Conservation (phyloP, 176 grass and related monocot genomes). For the Pontederia crassipes region DNA sequence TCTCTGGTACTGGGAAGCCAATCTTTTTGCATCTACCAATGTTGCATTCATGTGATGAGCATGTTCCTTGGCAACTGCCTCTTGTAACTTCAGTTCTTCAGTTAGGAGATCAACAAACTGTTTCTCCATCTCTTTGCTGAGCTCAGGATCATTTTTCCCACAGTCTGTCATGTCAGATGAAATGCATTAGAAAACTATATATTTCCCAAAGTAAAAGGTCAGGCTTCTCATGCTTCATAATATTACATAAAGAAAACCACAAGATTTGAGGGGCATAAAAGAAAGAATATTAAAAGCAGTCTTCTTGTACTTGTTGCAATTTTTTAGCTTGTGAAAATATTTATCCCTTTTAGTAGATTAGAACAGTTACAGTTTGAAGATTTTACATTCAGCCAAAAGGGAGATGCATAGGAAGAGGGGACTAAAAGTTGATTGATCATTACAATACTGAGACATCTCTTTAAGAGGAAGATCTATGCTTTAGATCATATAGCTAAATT, state of each 20-base stretch:
- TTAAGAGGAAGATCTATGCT: too few relatives aligned
- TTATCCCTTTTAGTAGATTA: too few relatives aligned
- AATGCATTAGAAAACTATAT: background rate
- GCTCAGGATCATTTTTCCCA: constrained; percentile 70
- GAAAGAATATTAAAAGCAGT: too few relatives aligned
- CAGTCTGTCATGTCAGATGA: constrained; percentile 45
- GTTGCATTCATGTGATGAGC: constrained; percentile 74
- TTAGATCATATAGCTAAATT: too few relatives aligned
- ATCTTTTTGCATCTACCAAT: constrained; percentile 65
- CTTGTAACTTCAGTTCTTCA: constrained; percentile 85
- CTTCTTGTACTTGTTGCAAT: too few relatives aligned
- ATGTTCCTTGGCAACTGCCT: constrained; percentile 72
- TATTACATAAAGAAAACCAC: background rate
- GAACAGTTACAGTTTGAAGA: too few relatives aligned
- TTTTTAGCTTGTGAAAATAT: too few relatives aligned
- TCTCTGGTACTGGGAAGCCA: constrained; percentile 72
- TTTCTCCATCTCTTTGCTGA: constrained; percentile 74
- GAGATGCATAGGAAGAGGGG: too few relatives aligned
- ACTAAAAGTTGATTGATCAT: too few relatives aligned
- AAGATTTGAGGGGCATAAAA: background rate
- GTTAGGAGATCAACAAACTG: constrained; percentile 78
- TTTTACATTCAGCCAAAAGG: too few relatives aligned
- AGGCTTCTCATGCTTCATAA: background rate
- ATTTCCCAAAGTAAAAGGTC: too few relatives aligned
- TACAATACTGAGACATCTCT: too few relatives aligned